Evolutionary conservation across 805 yeast species (phyloP), one percentile per base, ranked within the genome.

Genomic region (Zygosaccharomyces lentus): DNA sequence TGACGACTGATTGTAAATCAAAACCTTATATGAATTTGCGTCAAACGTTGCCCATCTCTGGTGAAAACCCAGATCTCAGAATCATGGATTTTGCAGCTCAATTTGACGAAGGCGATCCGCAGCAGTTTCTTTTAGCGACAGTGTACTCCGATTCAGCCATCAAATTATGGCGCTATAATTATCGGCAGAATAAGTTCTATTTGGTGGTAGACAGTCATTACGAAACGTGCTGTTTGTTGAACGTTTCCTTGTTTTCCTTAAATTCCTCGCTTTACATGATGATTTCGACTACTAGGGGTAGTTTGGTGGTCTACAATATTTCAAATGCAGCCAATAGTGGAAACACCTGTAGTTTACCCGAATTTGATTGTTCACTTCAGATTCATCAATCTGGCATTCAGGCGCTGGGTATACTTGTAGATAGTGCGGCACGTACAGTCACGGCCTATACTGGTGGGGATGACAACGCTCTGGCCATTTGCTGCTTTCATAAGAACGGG

Each of bases 381-480:
- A 69, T 87, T 9, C 99, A 93, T 58, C 96, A 90, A 62, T 87
- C 91, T 31, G 88, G 96, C 32, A 75, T 91, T 39, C 86, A 88
- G 50, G 75, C 84, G 1, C 58, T 86, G n/a, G 72, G 66, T 10
- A 41, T 70, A 1, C 41, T 64, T 9, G 56, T 49, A 2, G 46
- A 40, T 34, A 39, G 43, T 1, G 29, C 32, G 6, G 48, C 41
- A 3, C 37, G 46, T 2, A 37, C 50, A 45, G 43, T 67, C 2
- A 58, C 65, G 17, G 62, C 86, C 4, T 68, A 80, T 4, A 80
- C 96, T 1, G 97, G 96, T 26, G 98, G 99, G 45, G 99, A 93
- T 61, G 99, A 93, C 58, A 90, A 91, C 65, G 84, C 88, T 0
- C 58, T 85, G 2, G 75, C 71, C 1, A 59, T 77, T 1, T 64